Conservation (phyloP, 2,329 filamentous ascomycete species). For the Xylaria multiplex region DNA sequence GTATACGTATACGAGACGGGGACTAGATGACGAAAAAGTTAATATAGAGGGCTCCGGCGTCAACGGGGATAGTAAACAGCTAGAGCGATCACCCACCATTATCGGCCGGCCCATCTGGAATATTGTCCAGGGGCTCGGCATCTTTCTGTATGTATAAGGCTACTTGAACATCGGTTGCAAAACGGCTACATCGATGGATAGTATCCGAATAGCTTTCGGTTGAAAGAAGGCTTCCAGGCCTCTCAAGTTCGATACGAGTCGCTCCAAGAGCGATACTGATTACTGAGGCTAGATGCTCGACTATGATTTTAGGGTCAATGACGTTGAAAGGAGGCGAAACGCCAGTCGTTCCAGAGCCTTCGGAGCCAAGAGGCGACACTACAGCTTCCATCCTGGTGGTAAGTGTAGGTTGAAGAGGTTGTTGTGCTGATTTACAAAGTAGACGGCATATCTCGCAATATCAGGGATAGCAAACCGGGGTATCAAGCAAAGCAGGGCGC, state of each 20-base stretch:
- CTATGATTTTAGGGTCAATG: slow-evolving; percentile 74
- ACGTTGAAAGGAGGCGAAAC: slow-evolving; percentile 60
- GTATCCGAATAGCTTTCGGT: slow-evolving; percentile 78
- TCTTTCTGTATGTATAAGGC: slow-evolving; percentile 94
- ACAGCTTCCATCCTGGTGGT: slow-evolving; percentile 62
- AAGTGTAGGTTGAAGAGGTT: slow-evolving; percentile 33
- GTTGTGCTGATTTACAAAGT: slow-evolving; percentile 34
- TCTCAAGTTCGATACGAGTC: slow-evolving; percentile 80
- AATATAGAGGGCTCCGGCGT: slow-evolving; percentile 36
- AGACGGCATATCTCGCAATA: slow-evolving; percentile 42
- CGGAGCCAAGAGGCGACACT: slow-evolving; percentile 55
- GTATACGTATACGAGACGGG: slow-evolving; percentile 76
- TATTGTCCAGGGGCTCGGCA: slow-evolving; percentile 63
- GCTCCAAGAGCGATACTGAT: slow-evolving; percentile 80
- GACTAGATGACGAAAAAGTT: slow-evolving; percentile 49
- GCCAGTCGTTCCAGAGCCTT: slow-evolving; percentile 59
- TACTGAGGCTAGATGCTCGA: slow-evolving; percentile 77
- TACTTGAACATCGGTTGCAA: slow-evolving; percentile 86
- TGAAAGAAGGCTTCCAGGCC: slow-evolving; percentile 83
- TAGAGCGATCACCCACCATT: slow-evolving; percentile 53
- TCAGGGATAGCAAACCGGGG: slow-evolving; percentile 33
- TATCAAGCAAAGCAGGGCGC: slow-evolving; percentile 38
- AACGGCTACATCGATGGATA: slow-evolving; percentile 85
- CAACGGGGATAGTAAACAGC: neutral
- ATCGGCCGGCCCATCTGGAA: slow-evolving; percentile 60